A percentile compares a stretch with the other conserved stretches of the same genome.
phyloP scores from a whole-genome alignment of 1,284 basidiomycete species.

The Apiotrichum laibachii region DNA sequence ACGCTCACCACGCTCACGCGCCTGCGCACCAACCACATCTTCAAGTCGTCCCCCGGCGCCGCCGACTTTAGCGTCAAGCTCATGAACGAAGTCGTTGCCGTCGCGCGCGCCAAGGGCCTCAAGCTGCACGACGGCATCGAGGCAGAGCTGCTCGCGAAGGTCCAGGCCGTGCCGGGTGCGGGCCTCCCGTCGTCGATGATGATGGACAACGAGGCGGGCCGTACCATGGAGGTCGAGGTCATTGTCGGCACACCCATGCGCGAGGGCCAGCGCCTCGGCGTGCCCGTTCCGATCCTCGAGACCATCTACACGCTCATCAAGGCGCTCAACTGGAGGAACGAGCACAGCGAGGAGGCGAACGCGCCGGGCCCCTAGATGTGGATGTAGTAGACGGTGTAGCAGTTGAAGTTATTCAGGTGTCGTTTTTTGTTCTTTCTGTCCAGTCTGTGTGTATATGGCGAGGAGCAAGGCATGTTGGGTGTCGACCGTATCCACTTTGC shows the following conservation, averaged over 20 bases:
- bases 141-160: conserved; percentile 43
- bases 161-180: conserved; percentile 35
- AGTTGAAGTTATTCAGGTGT: not conserved
- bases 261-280: conserved; percentile 49
- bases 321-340: conserved; percentile 47
- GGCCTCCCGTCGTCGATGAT: conserved; percentile 50
- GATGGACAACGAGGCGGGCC: conserved; percentile 43
- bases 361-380: not conserved
- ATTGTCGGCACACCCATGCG: conserved; percentile 50
- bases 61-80: conserved; percentile 38
- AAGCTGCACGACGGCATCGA: conserved; percentile 44
- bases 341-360: conserved; percentile 32
- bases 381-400: not conserved
- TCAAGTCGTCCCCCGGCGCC: conserved; percentile 39
- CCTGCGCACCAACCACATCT: conserved; percentile 45
- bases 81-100: conserved; percentile 49
- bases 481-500: too few species aligned
- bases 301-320: conserved; percentile 48
- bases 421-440: too few species aligned
- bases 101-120: conserved; percentile 50
- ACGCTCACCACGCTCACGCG: conserved; percentile 45
- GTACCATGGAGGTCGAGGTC: conserved; percentile 43
- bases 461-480: too few species aligned
- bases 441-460: too few species aligned
- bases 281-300: conserved; percentile 46